A percentile compares a stretch with the other conserved stretches of the same genome.
phyloP scores from a whole-genome alignment of 2,329 filamentous ascomycete species.

The Pestalotiopsis sp. region DNA sequence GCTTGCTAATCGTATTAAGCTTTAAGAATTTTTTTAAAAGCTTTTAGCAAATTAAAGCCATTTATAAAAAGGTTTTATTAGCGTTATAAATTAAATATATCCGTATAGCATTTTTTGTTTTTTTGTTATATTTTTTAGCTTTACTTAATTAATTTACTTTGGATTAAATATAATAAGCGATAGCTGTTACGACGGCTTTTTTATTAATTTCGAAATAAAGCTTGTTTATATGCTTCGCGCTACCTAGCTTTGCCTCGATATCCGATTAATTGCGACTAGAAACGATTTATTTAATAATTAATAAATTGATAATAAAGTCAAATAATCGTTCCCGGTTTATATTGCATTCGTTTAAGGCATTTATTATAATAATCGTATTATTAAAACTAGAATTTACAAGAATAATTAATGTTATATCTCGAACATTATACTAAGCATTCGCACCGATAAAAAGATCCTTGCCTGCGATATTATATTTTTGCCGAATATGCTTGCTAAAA shows the following conservation, averaged over 20 bases:
- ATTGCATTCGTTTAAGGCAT: conserved; percentile 50
- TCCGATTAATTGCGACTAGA: conserved; percentile 42
- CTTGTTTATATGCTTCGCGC: conserved; percentile 21
- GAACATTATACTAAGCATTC: conserved; percentile 41
- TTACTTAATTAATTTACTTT: conserved; percentile 27
- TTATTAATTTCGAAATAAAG: conserved; percentile 41
- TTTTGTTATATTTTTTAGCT: background rate
- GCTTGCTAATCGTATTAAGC: background rate
- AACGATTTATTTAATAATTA: conserved; percentile 42
- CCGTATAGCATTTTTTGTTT: background rate
- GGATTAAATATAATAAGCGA: conserved; percentile 37
- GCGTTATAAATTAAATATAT: conserved; percentile 27
- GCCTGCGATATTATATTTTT: conserved; percentile 33
- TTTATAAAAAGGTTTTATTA: conserved; percentile 45
- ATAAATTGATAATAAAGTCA: conserved; percentile 32
- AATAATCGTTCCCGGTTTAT: conserved; percentile 33
- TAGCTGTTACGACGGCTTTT: conserved; percentile 34
- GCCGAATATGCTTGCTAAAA: conserved; percentile 36
- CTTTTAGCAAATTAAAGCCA: conserved; percentile 40
- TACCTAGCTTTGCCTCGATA: conserved; percentile 35
- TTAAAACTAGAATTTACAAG: conserved; percentile 36
- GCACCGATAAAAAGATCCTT: conserved; percentile 35
- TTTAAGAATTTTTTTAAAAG: conserved; percentile 24
- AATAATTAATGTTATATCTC: conserved; percentile 41
- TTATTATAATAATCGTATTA: conserved; percentile 40